Evolutionary conservation across 768 basidiomycete species (phyloP), one percentile per base, ranked within the genome.

Genomic region (Hygrocybe coccinea): DNA sequence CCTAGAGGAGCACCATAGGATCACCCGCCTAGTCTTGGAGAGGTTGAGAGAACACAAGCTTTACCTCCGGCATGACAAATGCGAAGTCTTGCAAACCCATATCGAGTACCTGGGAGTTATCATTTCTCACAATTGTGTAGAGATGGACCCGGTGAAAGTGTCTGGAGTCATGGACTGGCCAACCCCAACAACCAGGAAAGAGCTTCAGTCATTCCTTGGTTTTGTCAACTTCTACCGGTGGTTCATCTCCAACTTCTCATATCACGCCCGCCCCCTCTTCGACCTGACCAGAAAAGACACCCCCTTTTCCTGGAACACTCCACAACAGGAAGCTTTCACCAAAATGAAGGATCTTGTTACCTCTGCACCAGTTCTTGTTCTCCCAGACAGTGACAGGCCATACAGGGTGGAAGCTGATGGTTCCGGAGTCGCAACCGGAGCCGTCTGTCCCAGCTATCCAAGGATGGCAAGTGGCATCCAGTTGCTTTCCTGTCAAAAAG

Each of bases 191-290:
- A 60, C 39, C 19, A 59, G 70, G 25, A 61, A 60, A 2, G 67
- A 79, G 2, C 24, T 78, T 0, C 74, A 73, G 50, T 61, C 64
- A 10, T 81, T 80, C 54, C 56, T 78, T 0, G 72, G 77, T 0
- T 79, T 80, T 36, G 29, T 56, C 0, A 75, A 75, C 34, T 77
- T 71, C 53, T 77, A 75, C 37, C 43, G 65, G 1, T 19, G 59
- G 0, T 76, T 76, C 52, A 69, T 76, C 7, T 0, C 36, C 0
- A 47, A 63, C 0, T 80, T 69, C 54, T 63, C 72, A 0, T 8
- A 61, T 0, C 63, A 70, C 2, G 57, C 69, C 5, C 19, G 56
- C 12, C 69, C 66, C 0, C 50, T 76, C 0, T 41, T 41, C 25
- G 24, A 43, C 5, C 57, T 69, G 14, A 66, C 61, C 1, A 41